A percentile compares a stretch with the other conserved stretches of the same genome.
Conservation (phyloP, 805 yeast species). For the Candida adriatica region DNA sequence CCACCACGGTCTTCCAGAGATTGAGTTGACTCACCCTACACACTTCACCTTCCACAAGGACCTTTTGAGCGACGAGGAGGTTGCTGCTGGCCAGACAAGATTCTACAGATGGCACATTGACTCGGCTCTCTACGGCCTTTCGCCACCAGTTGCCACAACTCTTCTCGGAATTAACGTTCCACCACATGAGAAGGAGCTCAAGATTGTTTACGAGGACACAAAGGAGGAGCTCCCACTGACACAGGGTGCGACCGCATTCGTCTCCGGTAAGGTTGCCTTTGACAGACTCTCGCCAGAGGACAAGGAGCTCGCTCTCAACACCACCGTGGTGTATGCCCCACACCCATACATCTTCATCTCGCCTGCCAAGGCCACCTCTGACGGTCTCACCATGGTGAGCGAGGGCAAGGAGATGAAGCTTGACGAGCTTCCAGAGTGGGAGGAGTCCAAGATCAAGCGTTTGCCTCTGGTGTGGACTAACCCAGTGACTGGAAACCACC, state of each 20-base stretch:
- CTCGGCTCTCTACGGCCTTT: constrained; percentile 76
- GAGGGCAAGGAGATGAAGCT: constrained; percentile 68
- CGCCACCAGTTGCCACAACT: constrained; percentile 85
- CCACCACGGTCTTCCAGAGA: constrained; percentile 45
- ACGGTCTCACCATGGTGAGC: constrained; percentile 79
- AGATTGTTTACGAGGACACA: constrained; percentile 58
- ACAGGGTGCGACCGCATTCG: constrained; percentile 87
- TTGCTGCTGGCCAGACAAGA: constrained; percentile 58
- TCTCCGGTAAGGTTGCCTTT: constrained; percentile 78
- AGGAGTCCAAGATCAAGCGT: constrained; percentile 64
- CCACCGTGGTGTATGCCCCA: constrained; percentile 86
- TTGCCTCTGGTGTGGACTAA: constrained; percentile 91
- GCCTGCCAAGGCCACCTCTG: constrained; percentile 74
- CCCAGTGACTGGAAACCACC: constrained; percentile 77
- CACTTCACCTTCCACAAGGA: constrained; percentile 75
- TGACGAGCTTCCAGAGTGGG: constrained; percentile 78
- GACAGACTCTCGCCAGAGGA: constrained; percentile 61
- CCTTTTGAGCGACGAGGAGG: constrained; percentile 56
- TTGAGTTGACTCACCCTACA: constrained; percentile 72
- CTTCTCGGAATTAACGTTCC: constrained; percentile 80
- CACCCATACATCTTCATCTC: constrained; percentile 86
- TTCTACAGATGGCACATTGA: constrained; percentile 94
- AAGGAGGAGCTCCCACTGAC: constrained; percentile 59
- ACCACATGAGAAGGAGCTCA: constrained; percentile 53
- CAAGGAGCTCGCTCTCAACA: constrained; percentile 62